Evolutionary conservation across 257 asterid species (phyloP).

Genomic region (Nicotiana paniculata): DNA sequence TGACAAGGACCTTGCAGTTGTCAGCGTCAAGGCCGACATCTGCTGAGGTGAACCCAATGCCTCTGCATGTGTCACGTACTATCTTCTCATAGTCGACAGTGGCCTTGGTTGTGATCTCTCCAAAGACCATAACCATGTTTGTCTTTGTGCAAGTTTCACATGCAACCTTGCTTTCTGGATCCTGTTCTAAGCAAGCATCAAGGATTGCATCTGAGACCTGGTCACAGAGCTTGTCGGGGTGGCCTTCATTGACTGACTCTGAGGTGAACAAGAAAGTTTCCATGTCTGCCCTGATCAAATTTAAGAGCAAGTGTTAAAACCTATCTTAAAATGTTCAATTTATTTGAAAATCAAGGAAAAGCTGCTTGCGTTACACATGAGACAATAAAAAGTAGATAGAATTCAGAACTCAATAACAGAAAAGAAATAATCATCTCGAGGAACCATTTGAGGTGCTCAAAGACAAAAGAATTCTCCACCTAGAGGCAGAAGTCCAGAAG

Average conservation of each 20-base stretch:
- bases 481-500: not conserved
- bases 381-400: not conserved
- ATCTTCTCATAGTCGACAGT: conserved; percentile 67
- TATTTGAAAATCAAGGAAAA: not conserved
- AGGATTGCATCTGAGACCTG: conserved; percentile 93
- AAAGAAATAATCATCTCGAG: not conserved
- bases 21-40: conserved; percentile 96
- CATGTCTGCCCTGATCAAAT: conserved; percentile 43
- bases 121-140: conserved; percentile 94
- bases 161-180: conserved; percentile 86
- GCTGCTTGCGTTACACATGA: not conserved
- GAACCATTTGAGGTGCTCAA: not conserved
- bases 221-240: conserved; percentile 93
- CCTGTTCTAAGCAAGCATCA: conserved; percentile 85
- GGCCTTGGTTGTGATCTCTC: conserved; percentile 93
- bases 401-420: not conserved
- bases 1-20: conserved; percentile 89
- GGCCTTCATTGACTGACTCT: conserved; percentile 88
- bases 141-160: conserved; percentile 90
- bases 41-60: conserved; percentile 67
- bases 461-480: not conserved
- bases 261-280: conserved; percentile 79
- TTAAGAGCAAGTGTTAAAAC: not conserved
- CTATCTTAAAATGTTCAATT: not conserved
- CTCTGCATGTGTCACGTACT: conserved; percentile 80